phyloP scores from a whole-genome alignment of 2,329 filamentous ascomycete genomes.

The Camptophora hylomeconis region DNA sequence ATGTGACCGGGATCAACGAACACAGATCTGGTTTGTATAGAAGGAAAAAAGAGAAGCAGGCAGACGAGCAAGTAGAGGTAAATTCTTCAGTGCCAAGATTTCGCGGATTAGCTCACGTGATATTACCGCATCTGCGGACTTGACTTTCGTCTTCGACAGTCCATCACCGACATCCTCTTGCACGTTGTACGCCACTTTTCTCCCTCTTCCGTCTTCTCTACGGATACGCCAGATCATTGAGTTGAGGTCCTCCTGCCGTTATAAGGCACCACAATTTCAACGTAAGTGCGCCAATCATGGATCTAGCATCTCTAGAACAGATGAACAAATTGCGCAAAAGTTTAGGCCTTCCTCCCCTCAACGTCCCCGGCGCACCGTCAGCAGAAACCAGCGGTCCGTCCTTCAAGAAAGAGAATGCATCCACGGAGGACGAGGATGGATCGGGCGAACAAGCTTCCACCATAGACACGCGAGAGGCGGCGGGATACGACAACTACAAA shows the following conservation, averaged over 20 bases:
- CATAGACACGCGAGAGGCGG: conserved; percentile 51
- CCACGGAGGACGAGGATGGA: conserved; percentile 28
- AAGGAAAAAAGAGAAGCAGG: conserved; percentile 1
- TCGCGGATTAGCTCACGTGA: background rate
- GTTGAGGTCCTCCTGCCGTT: too few species aligned
- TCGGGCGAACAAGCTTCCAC: conserved; percentile 69
- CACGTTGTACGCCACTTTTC: background rate
- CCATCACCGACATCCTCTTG: background rate
- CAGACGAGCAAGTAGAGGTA: background rate
- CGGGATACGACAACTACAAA: conserved; percentile 37
- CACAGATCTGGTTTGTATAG: conserved; percentile 5
- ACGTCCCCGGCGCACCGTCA: conserved; percentile 14
- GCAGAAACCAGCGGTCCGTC: conserved; percentile 32
- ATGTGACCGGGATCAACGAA: conserved; percentile 3
- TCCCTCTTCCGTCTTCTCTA: too few species aligned
- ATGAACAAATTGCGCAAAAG: conserved; percentile 19
- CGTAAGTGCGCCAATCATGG: conserved; percentile 12
- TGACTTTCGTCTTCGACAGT: background rate
- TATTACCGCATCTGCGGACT: background rate
- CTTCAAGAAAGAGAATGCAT: conserved; percentile 35
- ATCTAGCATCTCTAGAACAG: conserved; percentile 16
- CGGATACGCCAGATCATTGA: too few species aligned
- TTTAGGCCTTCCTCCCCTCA: conserved; percentile 16
- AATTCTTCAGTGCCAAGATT: conserved; percentile 2
- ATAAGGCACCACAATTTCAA: conserved; percentile 1